Percentiles rank a stretch among this genome's conserved stretches.
phyloP scores from a whole-genome alignment of 2,329 filamentous ascomycete genomes.

The Celoporthe dispersa region DNA sequence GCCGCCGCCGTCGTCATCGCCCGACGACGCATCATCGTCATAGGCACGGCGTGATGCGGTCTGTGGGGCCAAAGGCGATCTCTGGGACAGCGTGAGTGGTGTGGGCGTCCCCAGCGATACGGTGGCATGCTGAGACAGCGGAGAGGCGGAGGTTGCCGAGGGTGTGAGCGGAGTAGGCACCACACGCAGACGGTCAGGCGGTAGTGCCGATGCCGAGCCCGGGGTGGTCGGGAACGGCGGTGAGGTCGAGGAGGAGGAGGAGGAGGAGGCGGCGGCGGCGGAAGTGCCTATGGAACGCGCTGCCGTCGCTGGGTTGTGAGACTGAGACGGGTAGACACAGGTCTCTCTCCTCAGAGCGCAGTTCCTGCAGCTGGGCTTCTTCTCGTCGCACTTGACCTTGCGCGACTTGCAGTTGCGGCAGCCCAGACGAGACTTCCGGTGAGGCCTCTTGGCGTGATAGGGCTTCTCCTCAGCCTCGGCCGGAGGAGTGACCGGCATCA shows the following conservation, averaged over 20 bases:
- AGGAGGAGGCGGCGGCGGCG: constrained; percentile 6
- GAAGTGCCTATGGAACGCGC: constrained; percentile 28
- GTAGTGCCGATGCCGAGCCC: not conserved
- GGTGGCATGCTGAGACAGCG: constrained; percentile 23
- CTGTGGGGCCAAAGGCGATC: not conserved
- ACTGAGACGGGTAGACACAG: constrained; percentile 49
- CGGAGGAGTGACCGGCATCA: constrained; percentile 9
- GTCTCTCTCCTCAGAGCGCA: constrained; percentile 53
- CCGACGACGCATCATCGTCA: constrained; percentile 17
- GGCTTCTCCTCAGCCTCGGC: constrained; percentile 35
- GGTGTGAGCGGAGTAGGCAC: constrained; percentile 11
- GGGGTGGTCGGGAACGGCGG: not conserved
- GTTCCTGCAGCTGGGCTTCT: constrained; percentile 52
- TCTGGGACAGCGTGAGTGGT: constrained; percentile 8
- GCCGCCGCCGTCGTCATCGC: constrained; percentile 22
- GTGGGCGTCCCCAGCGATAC: constrained; percentile 10
- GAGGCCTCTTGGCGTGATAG: constrained; percentile 55
- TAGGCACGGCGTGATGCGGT: constrained; percentile 21
- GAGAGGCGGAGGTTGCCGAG: constrained; percentile 18
- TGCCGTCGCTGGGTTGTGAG: not conserved
- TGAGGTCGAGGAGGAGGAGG: constrained; percentile 1
- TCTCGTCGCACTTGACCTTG: constrained; percentile 61
- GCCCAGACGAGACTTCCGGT: constrained; percentile 58
- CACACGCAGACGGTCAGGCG: not conserved
- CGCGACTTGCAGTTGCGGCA: constrained; percentile 60